Percentiles rank a stretch among this genome's conserved stretches.
Evolutionary conservation across 2,329 filamentous ascomycete species (phyloP).

Genomic region (Fusarium dlaminii): DNA sequence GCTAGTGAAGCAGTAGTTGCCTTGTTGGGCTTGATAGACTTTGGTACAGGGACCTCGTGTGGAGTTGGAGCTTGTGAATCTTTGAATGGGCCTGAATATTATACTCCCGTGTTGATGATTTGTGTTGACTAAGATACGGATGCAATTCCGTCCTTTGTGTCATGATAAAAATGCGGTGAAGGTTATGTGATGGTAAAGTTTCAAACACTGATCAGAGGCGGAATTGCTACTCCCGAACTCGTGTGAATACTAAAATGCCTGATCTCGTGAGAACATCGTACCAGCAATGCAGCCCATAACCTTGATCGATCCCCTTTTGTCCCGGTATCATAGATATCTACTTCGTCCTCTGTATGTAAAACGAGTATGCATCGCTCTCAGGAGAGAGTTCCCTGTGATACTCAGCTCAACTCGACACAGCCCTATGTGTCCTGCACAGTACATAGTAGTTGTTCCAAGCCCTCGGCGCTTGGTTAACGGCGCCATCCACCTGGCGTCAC

Average conservation of each 20-base stretch:
- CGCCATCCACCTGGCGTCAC: constrained; percentile 11
- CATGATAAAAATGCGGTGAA: constrained; percentile 22
- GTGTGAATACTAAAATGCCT: not conserved
- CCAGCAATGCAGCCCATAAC: not conserved
- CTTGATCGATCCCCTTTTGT: not conserved
- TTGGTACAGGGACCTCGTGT: constrained; percentile 31
- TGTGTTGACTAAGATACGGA: not conserved
- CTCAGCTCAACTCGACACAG: not conserved
- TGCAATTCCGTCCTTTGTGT: constrained; percentile 4
- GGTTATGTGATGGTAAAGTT: not conserved
- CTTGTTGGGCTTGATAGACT: constrained; percentile 33
- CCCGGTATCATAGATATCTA: not conserved
- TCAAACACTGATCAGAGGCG: not conserved
- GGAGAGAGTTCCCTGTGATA: not conserved
- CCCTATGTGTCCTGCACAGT: constrained; percentile 5
- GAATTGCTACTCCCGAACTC: not conserved
- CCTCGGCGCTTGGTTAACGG: constrained; percentile 26
- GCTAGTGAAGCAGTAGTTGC: constrained; percentile 20
- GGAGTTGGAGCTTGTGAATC: not conserved
- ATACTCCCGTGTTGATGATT: not conserved
- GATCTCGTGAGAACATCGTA: constrained; percentile 4
- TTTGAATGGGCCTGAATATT: constrained; percentile 10
- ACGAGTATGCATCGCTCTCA: not conserved
- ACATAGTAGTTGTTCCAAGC: constrained; percentile 8
- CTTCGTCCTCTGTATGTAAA: not conserved